phyloP scores from a whole-genome alignment of 2,329 filamentous ascomycete genomes.

The Sporothrix phasma region DNA sequence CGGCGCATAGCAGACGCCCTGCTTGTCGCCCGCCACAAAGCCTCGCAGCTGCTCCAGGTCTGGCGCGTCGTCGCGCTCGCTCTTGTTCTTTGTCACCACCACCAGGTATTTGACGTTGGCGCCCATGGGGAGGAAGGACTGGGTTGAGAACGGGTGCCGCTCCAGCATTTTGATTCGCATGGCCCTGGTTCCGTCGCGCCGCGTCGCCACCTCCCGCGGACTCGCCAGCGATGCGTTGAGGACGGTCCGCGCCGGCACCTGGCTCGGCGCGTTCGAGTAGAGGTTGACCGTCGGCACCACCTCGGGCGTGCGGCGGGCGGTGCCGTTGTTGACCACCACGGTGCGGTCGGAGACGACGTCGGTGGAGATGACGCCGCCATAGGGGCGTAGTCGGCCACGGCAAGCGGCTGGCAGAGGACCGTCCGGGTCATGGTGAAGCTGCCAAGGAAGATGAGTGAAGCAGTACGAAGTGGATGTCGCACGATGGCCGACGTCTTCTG shows the following conservation, averaged over 20 bases:
- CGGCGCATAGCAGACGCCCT: slow-evolving; percentile 11
- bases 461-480: too few relatives aligned
- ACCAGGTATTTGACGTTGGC: slow-evolving; percentile 5
- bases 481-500: too few relatives aligned
- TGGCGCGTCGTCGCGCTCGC: not conserved
- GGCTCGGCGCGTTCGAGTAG: not conserved
- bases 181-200: not conserved
- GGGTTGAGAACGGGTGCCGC: slow-evolving; percentile 7
- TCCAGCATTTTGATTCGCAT: slow-evolving; percentile 5
- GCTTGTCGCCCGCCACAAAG: slow-evolving; percentile 9
- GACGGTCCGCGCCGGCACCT: not conserved
- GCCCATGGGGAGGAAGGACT: slow-evolving; percentile 14
- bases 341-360: slow-evolving; percentile 11
- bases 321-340: slow-evolving; percentile 8
- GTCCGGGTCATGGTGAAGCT: slow-evolving; percentile 3
- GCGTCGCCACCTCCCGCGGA: not conserved
- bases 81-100: not conserved
- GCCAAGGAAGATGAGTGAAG: not conserved
- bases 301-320: slow-evolving; percentile 9
- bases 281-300: slow-evolving; percentile 8
- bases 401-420: slow-evolving; percentile 1
- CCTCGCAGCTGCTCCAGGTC: slow-evolving; percentile 1
- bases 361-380: slow-evolving; percentile 10
- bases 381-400: not conserved
- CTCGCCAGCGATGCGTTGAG: slow-evolving; percentile 9